Conservation (phyloP, 228 moss, liverwort and hornwort genomes). For the Sphagnum magellanicum region DNA sequence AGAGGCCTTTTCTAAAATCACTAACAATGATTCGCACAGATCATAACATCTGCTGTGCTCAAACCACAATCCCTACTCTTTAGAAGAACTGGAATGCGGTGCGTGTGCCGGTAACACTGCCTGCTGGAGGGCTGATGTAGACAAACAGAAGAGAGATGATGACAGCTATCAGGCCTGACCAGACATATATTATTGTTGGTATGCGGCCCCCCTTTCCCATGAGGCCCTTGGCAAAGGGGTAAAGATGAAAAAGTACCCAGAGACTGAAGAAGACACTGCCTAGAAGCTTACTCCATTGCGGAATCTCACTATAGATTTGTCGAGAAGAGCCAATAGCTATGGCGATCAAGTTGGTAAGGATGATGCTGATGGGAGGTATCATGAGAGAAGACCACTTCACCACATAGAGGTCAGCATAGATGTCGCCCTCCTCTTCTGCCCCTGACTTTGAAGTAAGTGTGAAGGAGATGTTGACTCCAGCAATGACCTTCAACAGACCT, state of each 20-base stretch:
- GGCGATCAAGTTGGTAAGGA: slow-evolving; percentile 40
- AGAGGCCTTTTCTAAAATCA: too few relatives aligned
- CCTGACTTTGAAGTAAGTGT: slow-evolving; percentile 45
- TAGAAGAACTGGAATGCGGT: slow-evolving; percentile 31
- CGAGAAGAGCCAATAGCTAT: slow-evolving; percentile 46
- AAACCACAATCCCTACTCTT: too few relatives aligned
- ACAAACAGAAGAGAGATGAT: slow-evolving; percentile 51
- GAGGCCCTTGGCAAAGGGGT: slow-evolving; percentile 55
- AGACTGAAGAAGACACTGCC: slow-evolving; percentile 45
- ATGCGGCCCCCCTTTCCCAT: slow-evolving; percentile 41
- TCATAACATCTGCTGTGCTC: too few relatives aligned
- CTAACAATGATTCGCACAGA: too few relatives aligned
- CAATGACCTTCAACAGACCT: slow-evolving; percentile 43
- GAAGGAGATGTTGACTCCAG: slow-evolving; percentile 53
- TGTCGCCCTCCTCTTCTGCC: slow-evolving; percentile 34
- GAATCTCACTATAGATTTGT: slow-evolving; percentile 38
- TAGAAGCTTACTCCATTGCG: slow-evolving; percentile 47
- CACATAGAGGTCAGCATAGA: slow-evolving; percentile 38
- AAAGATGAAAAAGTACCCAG: slow-evolving; percentile 44
- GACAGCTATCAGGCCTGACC: slow-evolving; percentile 47
- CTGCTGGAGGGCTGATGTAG: slow-evolving; percentile 25
- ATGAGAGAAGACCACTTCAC: slow-evolving; percentile 52
- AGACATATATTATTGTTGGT: slow-evolving; percentile 42
- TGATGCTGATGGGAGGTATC: slow-evolving; percentile 45
- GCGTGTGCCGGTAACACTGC: slow-evolving; percentile 4